phyloP scores from a whole-genome alignment of 2,329 filamentous ascomycete species.

The Pyricularia sp. region DNA sequence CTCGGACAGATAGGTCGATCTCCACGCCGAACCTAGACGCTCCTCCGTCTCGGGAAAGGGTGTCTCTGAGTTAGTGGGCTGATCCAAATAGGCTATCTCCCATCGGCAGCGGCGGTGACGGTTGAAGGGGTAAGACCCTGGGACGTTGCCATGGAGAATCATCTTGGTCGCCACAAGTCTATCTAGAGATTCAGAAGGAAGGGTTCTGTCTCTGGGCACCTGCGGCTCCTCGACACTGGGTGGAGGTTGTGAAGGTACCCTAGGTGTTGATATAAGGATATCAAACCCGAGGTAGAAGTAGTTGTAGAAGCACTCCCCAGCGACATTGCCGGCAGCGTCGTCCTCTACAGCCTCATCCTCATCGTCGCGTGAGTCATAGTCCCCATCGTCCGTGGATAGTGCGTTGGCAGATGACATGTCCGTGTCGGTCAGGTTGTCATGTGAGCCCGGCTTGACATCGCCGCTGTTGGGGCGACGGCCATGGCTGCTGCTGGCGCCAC shows the following conservation, averaged over 20 bases:
- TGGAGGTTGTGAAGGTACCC: conserved; percentile 52
- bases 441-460: conserved; percentile 20
- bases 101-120: conserved; percentile 83
- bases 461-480: conserved; percentile 17
- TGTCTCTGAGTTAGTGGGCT: conserved; percentile 61
- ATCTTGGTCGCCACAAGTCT: conserved; percentile 81
- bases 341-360: conserved; percentile 55
- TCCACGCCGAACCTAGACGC: conserved; percentile 61
- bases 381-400: conserved; percentile 60
- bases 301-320: conserved; percentile 85
- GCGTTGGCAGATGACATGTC: conserved; percentile 68
- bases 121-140: conserved; percentile 95
- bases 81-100: conserved; percentile 56
- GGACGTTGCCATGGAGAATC: conserved; percentile 90
- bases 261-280: conserved; percentile 75
- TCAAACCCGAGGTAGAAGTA: conserved; percentile 97
- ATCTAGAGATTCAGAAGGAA: conserved; percentile 33
- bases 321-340: conserved; percentile 40
- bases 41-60: conserved; percentile 64
- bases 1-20: conserved; percentile 49
- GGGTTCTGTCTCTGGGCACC: conserved; percentile 22
- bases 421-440: conserved; percentile 57
- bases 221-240: conserved; percentile 24
- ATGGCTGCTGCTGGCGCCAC: conserved; percentile 38
- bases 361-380: conserved; percentile 45